phyloP scores from a whole-genome alignment of 805 yeast genomes.

The Schwanniomyces polymorphus region DNA sequence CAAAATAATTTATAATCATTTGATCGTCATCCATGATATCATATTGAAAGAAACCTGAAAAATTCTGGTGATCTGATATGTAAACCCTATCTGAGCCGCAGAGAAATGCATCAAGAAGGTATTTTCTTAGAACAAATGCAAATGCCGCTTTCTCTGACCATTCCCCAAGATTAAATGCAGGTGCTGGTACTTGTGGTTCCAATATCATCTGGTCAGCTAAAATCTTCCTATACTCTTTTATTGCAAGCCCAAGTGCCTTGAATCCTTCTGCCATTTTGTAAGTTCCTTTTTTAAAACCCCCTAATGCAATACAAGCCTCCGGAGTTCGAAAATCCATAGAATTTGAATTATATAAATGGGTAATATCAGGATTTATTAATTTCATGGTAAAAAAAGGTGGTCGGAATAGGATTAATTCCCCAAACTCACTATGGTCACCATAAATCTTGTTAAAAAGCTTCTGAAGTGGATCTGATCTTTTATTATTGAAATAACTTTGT shows the following conservation, averaged over 20 bases:
- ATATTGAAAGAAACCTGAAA: slow-evolving; percentile 6
- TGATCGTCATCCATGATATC: not conserved
- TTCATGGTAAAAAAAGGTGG: not conserved
- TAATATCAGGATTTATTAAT: not conserved
- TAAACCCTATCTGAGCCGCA: slow-evolving; percentile 1
- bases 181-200: not conserved
- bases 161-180: not conserved
- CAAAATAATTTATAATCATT: slow-evolving; percentile 5
- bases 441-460: not conserved
- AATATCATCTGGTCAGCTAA: not conserved
- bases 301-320: slow-evolving; percentile 1
- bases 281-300: too few species aligned
- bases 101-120: slow-evolving; percentile 1
- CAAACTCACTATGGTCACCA: not conserved
- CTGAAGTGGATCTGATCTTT: not conserved
- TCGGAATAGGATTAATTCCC: not conserved
- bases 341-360: not conserved
- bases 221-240: too few species aligned
- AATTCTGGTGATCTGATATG: slow-evolving; percentile 3
- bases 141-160: slow-evolving; percentile 1
- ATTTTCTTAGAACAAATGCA: slow-evolving; percentile 4
- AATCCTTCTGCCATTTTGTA: too few species aligned
- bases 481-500: not conserved
- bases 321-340: not conserved
- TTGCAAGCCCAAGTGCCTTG: too few species aligned